A percentile compares a stretch with the other conserved stretches of the same genome.
Evolutionary conservation across 2,329 filamentous ascomycete genomes (phyloP).

Genomic region (Clarireedia monteithiana): DNA sequence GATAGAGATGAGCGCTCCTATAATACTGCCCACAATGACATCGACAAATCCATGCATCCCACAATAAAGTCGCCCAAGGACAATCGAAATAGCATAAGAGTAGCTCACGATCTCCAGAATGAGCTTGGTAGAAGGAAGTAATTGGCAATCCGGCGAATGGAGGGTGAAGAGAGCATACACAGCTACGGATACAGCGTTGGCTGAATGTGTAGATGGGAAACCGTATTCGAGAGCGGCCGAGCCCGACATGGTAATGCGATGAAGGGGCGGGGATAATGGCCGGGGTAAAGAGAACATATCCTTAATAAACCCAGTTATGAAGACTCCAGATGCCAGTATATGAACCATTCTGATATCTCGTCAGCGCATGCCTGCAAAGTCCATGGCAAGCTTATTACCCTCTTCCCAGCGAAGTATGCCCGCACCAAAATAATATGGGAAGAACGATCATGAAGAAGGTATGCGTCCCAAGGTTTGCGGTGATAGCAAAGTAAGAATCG

Average conservation of each 20-base stretch:
- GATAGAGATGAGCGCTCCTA: conserved; percentile 60
- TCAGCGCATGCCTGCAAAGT: conserved; percentile 14
- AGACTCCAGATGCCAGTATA: conserved; percentile 70
- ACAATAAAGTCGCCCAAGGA: conserved; percentile 88
- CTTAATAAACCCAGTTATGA: conserved; percentile 88
- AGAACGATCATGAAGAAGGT: conserved; percentile 98
- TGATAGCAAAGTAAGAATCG: conserved; percentile 95
- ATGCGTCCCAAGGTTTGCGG: conserved; percentile 92
- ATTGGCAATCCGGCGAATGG: conserved; percentile 53
- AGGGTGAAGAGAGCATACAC: conserved; percentile 73
- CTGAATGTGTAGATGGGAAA: conserved; percentile 94
- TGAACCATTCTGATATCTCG: conserved; percentile 51
- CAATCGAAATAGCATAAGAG: conserved; percentile 81
- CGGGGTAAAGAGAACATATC: conserved; percentile 89
- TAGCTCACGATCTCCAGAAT: conserved; percentile 64
- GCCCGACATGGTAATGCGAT: conserved; percentile 95
- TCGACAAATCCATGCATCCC: conserved; percentile 98
- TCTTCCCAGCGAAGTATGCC: conserved; percentile 75
- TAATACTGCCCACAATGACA: conserved; percentile 68
- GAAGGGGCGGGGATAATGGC: conserved; percentile 82
- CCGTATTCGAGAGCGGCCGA: conserved; percentile 93
- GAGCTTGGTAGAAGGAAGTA: conserved; percentile 50
- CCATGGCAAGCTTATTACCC: conserved; percentile 51
- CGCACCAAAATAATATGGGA: conserved; percentile 95
- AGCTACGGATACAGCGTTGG: conserved; percentile 91